Conservation (phyloP, 768 basidiomycete genomes). For the Calocybe cyanea region DNA sequence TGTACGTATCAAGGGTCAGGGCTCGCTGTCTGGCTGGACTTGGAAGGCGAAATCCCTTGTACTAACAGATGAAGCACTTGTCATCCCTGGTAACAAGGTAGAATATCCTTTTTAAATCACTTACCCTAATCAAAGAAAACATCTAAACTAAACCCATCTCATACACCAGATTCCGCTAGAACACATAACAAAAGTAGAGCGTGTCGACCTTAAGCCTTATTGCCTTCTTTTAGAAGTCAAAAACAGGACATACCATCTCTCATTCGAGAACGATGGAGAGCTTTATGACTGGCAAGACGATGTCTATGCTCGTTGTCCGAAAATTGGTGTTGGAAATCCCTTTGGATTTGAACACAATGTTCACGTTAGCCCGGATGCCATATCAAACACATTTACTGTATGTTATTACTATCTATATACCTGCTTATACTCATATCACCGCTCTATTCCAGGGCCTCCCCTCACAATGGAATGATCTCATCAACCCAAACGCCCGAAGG, state of each 20-base stretch:
- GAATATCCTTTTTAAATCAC: no score
- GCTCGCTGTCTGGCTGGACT: slow-evolving; percentile 15
- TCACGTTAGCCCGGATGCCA: slow-evolving; percentile 32
- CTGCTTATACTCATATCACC: not conserved
- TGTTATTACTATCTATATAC: slow-evolving; percentile 8
- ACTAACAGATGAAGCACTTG: slow-evolving; percentile 17
- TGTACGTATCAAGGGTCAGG: slow-evolving; percentile 15
- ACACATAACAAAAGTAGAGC: slow-evolving; percentile 35
- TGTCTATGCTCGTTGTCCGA: slow-evolving; percentile 36
- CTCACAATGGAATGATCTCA: slow-evolving; percentile 13
- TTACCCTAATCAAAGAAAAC: no score
- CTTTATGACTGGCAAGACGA: slow-evolving; percentile 47
- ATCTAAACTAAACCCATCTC: no score
- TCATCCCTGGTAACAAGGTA: slow-evolving; percentile 17
- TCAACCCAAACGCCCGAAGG: slow-evolving; percentile 4
- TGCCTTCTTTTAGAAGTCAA: slow-evolving; percentile 32
- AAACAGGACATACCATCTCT: slow-evolving; percentile 29
- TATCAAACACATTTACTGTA: slow-evolving; percentile 28
- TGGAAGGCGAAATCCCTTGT: slow-evolving; percentile 19
- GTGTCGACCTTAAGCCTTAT: slow-evolving; percentile 33
- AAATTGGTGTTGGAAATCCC: slow-evolving; percentile 31
- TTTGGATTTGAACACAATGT: slow-evolving; percentile 37
- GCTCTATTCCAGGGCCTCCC: slow-evolving; percentile 14
- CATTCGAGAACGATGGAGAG: slow-evolving; percentile 34
- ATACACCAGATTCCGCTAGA: slow-evolving; percentile 25